Base-by-base conservation (phyloP, 768 basidiomycete genomes). In the Tylopilus sp. region DNA sequence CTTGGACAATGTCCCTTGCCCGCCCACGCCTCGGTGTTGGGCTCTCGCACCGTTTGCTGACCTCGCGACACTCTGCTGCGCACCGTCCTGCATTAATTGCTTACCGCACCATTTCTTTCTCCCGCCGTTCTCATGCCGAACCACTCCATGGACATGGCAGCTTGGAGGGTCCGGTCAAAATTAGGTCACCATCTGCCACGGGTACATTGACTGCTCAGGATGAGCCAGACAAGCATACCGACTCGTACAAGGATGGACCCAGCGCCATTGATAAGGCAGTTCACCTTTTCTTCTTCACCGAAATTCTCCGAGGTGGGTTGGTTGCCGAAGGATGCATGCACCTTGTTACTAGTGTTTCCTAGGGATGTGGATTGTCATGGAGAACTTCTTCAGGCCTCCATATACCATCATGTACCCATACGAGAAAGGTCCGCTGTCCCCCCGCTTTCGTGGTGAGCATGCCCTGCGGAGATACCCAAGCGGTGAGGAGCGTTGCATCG, bases 381-480 rank as follows among this genome's bases (percentile, higher is more conserved):
- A 92, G 72, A 85, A 92, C 64, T 87, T 91, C 75, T 92, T 91
- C 80, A 81, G 95, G 54, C 92, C 91, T 26, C 96, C 96, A 25
- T 99, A 98, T 72, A 99, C 96, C 29, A 98, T 98, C 78, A 94
- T 88, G 87, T 93, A 93, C 69, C 95, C 94, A 5, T 97, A 93
- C 62, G 97, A 99, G 76, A 98, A 98, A 71, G 97, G 97, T 30
- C 97, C 97, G 22, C 74, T 98, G 44, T 97, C 94, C 26, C 94
- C 97, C 45, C 91, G 97, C 55, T 99, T 99, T 79, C 87, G 97
- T 65, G 97, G 97, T 43, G 97, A 99, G 72, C 97, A 99, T 72
- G 97, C 97, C 28, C 75, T 99, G 56, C 85, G 97, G 54, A 78
- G 97, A 62, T 99, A 99, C 72, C 93, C 97, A 14, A 95, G 87